Conservation (phyloP, 2,329 filamentous ascomycete genomes). For the Parascedosporium putredinis region DNA sequence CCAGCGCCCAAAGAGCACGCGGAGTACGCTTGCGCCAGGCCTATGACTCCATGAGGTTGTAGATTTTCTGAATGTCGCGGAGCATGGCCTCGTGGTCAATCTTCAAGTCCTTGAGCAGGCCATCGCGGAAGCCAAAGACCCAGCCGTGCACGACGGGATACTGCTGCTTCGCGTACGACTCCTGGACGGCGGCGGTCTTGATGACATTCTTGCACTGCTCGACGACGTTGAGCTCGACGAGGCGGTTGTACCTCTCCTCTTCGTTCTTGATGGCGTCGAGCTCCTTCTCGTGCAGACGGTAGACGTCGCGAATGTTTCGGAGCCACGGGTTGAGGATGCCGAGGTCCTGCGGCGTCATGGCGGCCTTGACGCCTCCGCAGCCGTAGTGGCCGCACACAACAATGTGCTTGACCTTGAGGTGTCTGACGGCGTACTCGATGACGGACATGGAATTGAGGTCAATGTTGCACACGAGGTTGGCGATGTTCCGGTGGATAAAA, state of each 20-base stretch:
- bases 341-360: conserved; percentile 60
- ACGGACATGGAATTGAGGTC: conserved; percentile 75
- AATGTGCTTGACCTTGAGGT: conserved; percentile 73
- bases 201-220: conserved; percentile 69
- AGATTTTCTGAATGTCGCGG: conserved; percentile 52
- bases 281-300: conserved; percentile 60
- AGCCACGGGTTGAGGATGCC: conserved; percentile 66
- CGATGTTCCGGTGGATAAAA: conserved; percentile 92
- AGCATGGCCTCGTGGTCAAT: conserved; percentile 50
- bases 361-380: conserved; percentile 66
- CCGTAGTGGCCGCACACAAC: conserved; percentile 72
- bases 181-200: conserved; percentile 71
- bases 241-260: conserved; percentile 51
- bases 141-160: conserved; percentile 64
- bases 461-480: conserved; percentile 71
- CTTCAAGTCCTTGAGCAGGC: conserved; percentile 54
- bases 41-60: conserved; percentile 38
- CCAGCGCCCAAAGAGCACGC: no score
- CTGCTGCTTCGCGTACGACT: conserved; percentile 51
- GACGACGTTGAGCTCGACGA: conserved; percentile 77
- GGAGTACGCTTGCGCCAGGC: no score
- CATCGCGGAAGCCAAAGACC: conserved; percentile 62
- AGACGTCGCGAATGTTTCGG: conserved; percentile 64
- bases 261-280: conserved; percentile 52
- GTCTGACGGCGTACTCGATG: conserved; percentile 75